phyloP scores from a whole-genome alignment of 1,284 basidiomycete species.

The Malassezia yamatoensis region DNA sequence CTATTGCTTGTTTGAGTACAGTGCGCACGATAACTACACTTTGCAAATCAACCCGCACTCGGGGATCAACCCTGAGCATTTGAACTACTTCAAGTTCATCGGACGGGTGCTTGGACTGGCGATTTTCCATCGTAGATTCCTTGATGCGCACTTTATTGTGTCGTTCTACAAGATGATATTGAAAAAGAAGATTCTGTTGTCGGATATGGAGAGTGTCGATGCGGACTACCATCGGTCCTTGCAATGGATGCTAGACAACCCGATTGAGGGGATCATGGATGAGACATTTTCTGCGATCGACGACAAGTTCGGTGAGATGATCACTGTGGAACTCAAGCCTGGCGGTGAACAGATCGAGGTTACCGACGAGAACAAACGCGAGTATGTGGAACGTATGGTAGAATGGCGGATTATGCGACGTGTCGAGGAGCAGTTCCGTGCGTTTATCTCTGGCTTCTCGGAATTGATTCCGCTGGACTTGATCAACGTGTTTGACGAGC shows the following conservation, averaged over 20 bases:
- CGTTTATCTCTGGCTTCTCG: constrained; percentile 88
- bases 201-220: constrained; percentile 45
- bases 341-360: constrained; percentile 74
- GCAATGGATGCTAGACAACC: constrained; percentile 68
- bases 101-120: constrained; percentile 85
- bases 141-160: constrained; percentile 97
- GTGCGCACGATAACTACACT: constrained; percentile 97
- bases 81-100: constrained; percentile 99
- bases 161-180: constrained; percentile 95
- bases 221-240: constrained; percentile 68
- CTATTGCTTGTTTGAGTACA: constrained; percentile 98
- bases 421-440: constrained; percentile 87
- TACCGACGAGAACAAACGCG: constrained; percentile 96
- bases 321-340: constrained; percentile 82
- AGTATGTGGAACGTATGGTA: constrained; percentile 89
- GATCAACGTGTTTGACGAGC: constrained; percentile 94
- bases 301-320: constrained; percentile 92
- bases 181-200: constrained; percentile 47
- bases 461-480: constrained; percentile 91
- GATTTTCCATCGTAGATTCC: constrained; percentile 95
- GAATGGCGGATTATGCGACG: constrained; percentile 85
- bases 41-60: constrained; percentile 96
- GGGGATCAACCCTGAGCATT: constrained; percentile 93
- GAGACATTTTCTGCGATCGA: constrained; percentile 58
- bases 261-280: constrained; percentile 44